Evolutionary conservation across 2,329 filamentous ascomycete species (phyloP), one percentile per base, ranked within the genome.

Genomic region (Esteya vermicola): DNA sequence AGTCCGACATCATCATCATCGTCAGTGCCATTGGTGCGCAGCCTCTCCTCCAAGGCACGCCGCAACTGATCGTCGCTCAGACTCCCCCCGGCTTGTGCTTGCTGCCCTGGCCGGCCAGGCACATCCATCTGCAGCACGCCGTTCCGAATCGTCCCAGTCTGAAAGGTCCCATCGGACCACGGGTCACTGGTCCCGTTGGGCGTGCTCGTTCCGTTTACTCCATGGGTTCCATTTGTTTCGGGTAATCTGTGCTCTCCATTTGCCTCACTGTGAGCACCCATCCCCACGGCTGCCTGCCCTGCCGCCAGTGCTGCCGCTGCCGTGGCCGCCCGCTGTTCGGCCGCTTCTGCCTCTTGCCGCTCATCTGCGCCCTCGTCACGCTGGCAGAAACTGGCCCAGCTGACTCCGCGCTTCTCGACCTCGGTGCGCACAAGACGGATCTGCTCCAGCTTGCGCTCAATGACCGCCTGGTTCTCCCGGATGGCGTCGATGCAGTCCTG

Each of bases 401-500:
- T 65, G 41, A 65, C 47, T 2, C 75, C 75, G 5, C 75, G 59
- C 9, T 53, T 52, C 56, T 77, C 71, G 9, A 85, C 74, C 60
- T 88, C 82, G 32, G 53, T 60, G 47, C 68, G 72, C 45, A 85
- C 62, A 37, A 85, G 56, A 40, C 62, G 63, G 45, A 85, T 70
- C 54, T 81, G 67, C 59, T 76, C 70, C 45, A 69, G 63, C 71
- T 85, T 81, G 49, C 79, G 69, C 45, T 57, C 64, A 42, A 88
- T 79, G 42, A 86, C 80, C 18, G 54, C 57, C 50, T 77, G 68
- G 57, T 86, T 86, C 59, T 88, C 81, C 42, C 61, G 56, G 53
- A 86, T 81, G 43, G 81, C 82, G 43, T 85, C 80, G 48, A 74
- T 61, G 62, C 82, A 88, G 55, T 83, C 81, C 45, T 66, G 65